Percentiles rank a stretch among this genome's conserved stretches.
phyloP scores from a whole-genome alignment of 768 basidiomycete genomes.

The Ramaria sp. region DNA sequence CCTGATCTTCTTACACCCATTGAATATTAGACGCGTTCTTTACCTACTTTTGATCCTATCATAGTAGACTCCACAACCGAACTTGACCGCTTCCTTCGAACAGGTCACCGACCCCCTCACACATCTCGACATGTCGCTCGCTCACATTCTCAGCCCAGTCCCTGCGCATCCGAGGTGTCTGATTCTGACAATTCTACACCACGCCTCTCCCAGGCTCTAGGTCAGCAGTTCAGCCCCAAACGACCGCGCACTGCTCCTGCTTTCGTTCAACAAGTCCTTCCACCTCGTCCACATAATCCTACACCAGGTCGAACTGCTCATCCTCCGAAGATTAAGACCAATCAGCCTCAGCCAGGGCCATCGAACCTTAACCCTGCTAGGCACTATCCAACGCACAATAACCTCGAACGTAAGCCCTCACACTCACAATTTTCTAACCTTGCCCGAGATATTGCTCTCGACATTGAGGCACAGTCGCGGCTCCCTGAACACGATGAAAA shows the following conservation, averaged over 20 bases:
- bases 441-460: not conserved
- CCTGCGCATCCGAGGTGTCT: constrained; percentile 29
- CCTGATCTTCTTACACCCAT: constrained; percentile 1
- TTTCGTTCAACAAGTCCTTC: constrained; percentile 1
- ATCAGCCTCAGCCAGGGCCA: not conserved
- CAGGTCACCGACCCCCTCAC: constrained; percentile 36
- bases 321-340: not conserved
- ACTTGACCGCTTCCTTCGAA: constrained; percentile 47
- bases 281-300: constrained; percentile 4
- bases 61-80: constrained; percentile 53
- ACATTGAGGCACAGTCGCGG: not conserved
- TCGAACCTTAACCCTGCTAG: not conserved
- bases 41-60: constrained; percentile 37
- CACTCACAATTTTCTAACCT: not conserved
- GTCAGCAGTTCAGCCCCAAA: constrained; percentile 60
- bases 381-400: not conserved
- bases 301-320: not conserved
- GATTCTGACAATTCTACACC: constrained; percentile 36
- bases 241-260: constrained; percentile 44
- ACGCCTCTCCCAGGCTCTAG: constrained; percentile 60
- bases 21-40: constrained; percentile 1
- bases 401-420: not conserved
- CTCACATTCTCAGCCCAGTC: constrained; percentile 35
- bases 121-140: constrained; percentile 30
- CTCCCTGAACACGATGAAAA: not conserved